Conservation (phyloP, 441 rosid genomes). For the Adansonia gregorii region DNA sequence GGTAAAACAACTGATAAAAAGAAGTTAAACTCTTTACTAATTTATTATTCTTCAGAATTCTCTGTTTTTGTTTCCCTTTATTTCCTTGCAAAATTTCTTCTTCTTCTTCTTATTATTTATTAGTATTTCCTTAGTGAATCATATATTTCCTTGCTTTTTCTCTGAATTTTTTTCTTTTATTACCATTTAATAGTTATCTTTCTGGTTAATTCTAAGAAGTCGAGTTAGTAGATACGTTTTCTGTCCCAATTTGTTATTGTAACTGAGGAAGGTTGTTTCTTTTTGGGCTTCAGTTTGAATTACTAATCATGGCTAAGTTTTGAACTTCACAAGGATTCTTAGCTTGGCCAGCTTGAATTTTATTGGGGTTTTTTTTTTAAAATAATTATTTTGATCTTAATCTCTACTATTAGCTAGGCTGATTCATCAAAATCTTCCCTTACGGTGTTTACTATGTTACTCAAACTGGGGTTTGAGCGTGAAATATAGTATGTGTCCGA, state of each 20-base stretch:
- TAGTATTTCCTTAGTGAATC: background rate
- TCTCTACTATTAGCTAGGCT: background rate
- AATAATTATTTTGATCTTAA: background rate
- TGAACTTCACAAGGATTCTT: background rate
- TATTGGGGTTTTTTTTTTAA: background rate
- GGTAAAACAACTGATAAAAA: background rate
- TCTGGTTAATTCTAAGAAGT: no score
- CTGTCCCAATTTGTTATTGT: no score
- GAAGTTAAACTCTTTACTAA: background rate
- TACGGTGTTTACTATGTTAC: no score
- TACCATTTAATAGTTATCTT: background rate
- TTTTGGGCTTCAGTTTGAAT: no score
- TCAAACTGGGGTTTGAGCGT: no score
- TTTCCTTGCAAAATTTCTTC: background rate
- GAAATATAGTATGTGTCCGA: no score
- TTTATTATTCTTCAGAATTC: background rate
- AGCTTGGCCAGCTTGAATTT: background rate
- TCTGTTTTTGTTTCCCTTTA: background rate
- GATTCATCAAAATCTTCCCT: background rate
- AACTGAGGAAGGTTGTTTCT: no score
- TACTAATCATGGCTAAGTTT: no score
- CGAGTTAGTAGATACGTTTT: no score
- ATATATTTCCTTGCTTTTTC: background rate
- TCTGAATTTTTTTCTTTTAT: background rate
- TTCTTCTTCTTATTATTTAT: no score